Base-by-base conservation (phyloP, 108 stramenopile genomes). In the Cylindrotheca closterium region DNA sequence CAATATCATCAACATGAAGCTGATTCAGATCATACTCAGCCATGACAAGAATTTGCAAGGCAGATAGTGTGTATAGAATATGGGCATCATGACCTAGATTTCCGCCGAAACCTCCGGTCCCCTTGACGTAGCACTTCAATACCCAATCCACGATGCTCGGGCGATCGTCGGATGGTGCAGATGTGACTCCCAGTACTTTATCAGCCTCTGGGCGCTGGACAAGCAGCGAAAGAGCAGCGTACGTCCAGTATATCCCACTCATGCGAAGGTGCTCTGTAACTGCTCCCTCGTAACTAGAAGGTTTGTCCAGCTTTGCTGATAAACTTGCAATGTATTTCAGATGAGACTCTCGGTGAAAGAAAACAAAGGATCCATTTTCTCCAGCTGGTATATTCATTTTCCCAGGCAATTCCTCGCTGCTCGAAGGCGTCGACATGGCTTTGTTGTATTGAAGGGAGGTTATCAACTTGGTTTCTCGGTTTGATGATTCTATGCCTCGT, bases 211-310 rank as follows among this genome's bases (percentile, higher is more conserved):
- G 66, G 23, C 63, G 31, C n/a, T 75, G 55, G 8, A 86, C 79
- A 47, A 98, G 65, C 15, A 99, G 58, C n/a, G 92, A 83, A 72
- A 97, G 57, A 7, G 95, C 93, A 5, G 95, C 84, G 34, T 97
- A 73, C 17, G 90, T 93, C 99, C 99, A 99, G 67, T 98, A 99
- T 2, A 98, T 94, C 26, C 97, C 99, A 58, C 87, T 89, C 87
- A 98, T 87, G 52, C 94, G 81, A 22, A 99, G 66, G 69, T 99
- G 96, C 69, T 96, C 93, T 51, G 92, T 94, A 10, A 96, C 84
- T 29, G 94, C 90, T 32, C 93, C 93, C 69, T 96, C 96, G 52
- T 94, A 93, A 22, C 91, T 91, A 25, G 89, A 67, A 17, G 85
- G 84, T 7, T 75, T 55, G 56, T 92, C 87, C 55, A 94, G 65